Evolutionary conservation across 2,329 filamentous ascomycete genomes (phyloP).

Genomic region (Microcyclospora tardicrescens): DNA sequence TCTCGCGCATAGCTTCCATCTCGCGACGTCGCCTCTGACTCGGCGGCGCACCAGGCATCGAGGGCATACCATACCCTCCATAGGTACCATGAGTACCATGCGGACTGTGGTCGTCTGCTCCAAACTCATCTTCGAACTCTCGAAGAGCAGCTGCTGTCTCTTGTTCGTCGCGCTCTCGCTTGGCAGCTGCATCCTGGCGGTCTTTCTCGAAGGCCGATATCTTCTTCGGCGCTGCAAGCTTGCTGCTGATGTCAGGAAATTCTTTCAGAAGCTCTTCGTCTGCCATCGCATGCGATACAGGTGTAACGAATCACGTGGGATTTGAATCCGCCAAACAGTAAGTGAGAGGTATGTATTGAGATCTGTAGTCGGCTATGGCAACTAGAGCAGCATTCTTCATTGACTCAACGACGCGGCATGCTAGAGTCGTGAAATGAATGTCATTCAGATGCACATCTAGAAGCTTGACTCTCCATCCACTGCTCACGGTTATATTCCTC

Average conservation of each 20-base stretch:
- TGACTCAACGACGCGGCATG: too few relatives aligned
- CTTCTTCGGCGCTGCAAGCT: constrained; percentile 62
- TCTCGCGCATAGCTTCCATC: constrained; percentile 20
- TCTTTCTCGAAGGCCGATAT: constrained; percentile 82
- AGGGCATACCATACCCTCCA: constrained; percentile 16
- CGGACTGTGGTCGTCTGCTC: constrained; percentile 37
- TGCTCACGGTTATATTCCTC: too few relatives aligned
- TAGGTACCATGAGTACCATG: constrained; percentile 31
- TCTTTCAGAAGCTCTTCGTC: constrained; percentile 19
- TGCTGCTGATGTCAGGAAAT: constrained; percentile 63
- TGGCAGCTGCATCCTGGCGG: constrained; percentile 79
- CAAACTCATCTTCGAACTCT: constrained; percentile 74
- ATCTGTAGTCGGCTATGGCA: too few relatives aligned
- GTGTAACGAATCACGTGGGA: too few relatives aligned
- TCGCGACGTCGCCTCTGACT: constrained; percentile 22
- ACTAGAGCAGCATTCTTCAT: too few relatives aligned
- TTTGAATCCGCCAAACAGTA: too few relatives aligned
- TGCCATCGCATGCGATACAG: constrained; percentile 2
- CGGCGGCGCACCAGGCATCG: constrained; percentile 22
- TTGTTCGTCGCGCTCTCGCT: constrained; percentile 68
- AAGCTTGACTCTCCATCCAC: too few relatives aligned
- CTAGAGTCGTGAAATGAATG: too few relatives aligned
- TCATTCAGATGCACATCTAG: too few relatives aligned
- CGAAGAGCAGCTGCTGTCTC: constrained; percentile 79
- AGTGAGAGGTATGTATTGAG: too few relatives aligned